These are phyloP conservation scores for Bryum argenteum DNA, from an alignment of 225 moss, liverwort and hornwort species.

Conservation along the genomic window DNA sequence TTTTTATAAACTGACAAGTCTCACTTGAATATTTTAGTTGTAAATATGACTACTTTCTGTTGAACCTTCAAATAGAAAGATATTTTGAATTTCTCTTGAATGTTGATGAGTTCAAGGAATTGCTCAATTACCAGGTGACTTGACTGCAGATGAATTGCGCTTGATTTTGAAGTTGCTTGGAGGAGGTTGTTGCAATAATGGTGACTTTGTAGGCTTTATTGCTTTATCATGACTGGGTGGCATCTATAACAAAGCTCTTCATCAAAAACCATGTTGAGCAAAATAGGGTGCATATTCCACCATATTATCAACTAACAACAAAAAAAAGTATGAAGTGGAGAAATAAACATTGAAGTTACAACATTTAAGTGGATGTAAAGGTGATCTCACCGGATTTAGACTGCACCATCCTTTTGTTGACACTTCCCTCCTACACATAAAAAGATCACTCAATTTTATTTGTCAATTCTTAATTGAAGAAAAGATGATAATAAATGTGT, in stretches of 20 bases:
- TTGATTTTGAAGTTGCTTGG: slow-evolving; percentile 44
- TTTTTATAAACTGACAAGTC: too few species aligned
- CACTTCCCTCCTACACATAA: slow-evolving; percentile 52
- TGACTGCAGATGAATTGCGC: slow-evolving; percentile 28
- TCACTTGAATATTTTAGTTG: too few species aligned
- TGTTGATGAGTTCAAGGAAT: background rate
- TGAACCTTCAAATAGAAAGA: too few species aligned
- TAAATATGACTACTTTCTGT: too few species aligned
- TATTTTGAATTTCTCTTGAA: too few species aligned
- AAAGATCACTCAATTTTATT: background rate
- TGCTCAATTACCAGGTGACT: slow-evolving; percentile 29
- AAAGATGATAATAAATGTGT: background rate
- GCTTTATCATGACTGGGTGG: slow-evolving; percentile 31
- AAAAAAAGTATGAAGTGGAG: background rate
- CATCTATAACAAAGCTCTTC: slow-evolving; percentile 31
- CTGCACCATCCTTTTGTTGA: slow-evolving; percentile 60
- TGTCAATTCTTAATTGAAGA: too few species aligned
- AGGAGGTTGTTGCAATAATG: slow-evolving; percentile 31
- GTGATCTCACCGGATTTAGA: slow-evolving; percentile 36
- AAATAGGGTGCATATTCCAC: background rate
- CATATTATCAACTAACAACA: background rate
- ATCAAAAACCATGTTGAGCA: background rate
- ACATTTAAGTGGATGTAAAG: too few species aligned
- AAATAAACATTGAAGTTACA: background rate
- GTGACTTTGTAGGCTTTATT: slow-evolving; percentile 30